These are phyloP conservation scores for Byssochlamys sp. DNA, from an alignment of 2,329 filamentous ascomycete species.

Conservation along the genomic window DNA sequence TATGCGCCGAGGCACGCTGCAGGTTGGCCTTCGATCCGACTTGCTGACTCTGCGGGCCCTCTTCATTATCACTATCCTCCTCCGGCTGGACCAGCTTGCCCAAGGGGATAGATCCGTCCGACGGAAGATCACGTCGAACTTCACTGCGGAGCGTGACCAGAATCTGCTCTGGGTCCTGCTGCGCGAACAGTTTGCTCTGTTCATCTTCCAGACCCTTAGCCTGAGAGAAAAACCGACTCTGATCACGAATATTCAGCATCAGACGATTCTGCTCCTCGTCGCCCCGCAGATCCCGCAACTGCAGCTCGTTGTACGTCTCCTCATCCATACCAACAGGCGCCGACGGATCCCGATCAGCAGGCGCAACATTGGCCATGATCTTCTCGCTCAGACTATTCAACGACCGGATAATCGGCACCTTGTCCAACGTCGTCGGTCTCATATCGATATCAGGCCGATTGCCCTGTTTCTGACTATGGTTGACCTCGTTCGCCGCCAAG, in stretches of 20 bases:
- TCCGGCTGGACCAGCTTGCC: slow-evolving; percentile 51
- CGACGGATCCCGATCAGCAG: slow-evolving; percentile 61
- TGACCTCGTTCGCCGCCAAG: slow-evolving; percentile 86
- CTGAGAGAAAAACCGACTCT: slow-evolving; percentile 67
- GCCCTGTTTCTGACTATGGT: slow-evolving; percentile 76
- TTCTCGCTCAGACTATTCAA: slow-evolving; percentile 88
- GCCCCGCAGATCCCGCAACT: slow-evolving; percentile 68
- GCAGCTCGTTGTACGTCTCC: slow-evolving; percentile 62
- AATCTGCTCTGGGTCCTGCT: slow-evolving; percentile 61
- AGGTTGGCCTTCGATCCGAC: slow-evolving; percentile 64
- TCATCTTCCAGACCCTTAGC: slow-evolving; percentile 31
- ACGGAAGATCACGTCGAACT: slow-evolving; percentile 36
- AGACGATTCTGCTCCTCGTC: slow-evolving; percentile 67
- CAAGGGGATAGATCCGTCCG: slow-evolving; percentile 58
- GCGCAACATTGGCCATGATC: slow-evolving; percentile 77
- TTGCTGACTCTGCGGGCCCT: slow-evolving; percentile 42
- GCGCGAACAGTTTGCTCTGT: slow-evolving; percentile 51
- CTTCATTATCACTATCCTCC: slow-evolving; percentile 51
- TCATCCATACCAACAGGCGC: slow-evolving; percentile 60
- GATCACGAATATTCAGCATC: slow-evolving; percentile 77
- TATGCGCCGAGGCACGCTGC: slow-evolving; percentile 45
- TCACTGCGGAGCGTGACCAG: slow-evolving; percentile 56
- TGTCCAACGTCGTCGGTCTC: slow-evolving; percentile 62
- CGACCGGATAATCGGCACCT: slow-evolving; percentile 78
- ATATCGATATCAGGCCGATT: slow-evolving; percentile 87